These are phyloP conservation scores for Trametes elegans DNA, from an alignment of 768 basidiomycete genomes.

Conservation along the genomic window DNA sequence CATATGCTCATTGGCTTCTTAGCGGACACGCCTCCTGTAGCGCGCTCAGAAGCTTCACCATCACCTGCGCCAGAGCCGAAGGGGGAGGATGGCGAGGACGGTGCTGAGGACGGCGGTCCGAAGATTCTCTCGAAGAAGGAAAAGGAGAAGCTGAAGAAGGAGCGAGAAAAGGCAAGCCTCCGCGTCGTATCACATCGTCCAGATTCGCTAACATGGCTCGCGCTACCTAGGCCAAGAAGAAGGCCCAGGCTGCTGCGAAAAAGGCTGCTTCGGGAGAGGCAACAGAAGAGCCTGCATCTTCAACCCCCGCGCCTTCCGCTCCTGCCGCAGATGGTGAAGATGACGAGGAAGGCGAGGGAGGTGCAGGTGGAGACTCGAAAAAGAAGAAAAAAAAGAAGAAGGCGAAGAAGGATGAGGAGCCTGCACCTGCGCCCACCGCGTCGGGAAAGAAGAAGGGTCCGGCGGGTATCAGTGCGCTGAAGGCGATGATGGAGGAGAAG, in stretches of 20 bases:
- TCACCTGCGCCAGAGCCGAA: constrained; percentile 29
- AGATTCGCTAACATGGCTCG: no score
- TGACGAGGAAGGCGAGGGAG: constrained; percentile 64
- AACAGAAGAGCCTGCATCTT: constrained; percentile 28
- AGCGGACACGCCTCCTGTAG: constrained; percentile 16
- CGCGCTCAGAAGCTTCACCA: constrained; percentile 32
- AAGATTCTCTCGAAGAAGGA: constrained; percentile 90
- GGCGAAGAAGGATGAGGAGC: constrained; percentile 69
- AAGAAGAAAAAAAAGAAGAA: constrained; percentile 84
- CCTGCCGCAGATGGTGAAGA: constrained; percentile 54
- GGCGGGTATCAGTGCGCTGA: constrained; percentile 74
- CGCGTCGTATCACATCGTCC: neutral
- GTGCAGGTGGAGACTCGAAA: constrained; percentile 45
- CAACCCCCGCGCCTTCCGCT: constrained; percentile 32
- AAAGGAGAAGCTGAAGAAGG: constrained; percentile 97
- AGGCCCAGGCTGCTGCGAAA: constrained; percentile 88
- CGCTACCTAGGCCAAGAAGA: constrained; percentile 78
- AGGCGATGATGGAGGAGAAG: constrained; percentile 91
- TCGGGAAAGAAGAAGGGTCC: constrained; percentile 66
- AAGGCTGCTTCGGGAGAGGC: constrained; percentile 40
- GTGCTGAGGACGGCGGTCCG: constrained; percentile 49
- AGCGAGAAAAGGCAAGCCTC: constrained; percentile 78
- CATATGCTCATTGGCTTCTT: neutral
- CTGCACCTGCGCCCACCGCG: constrained; percentile 45
- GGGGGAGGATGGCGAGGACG: constrained; percentile 34